Base-by-base conservation (phyloP, 345 rosid species). In the Trapa incisa region DNA sequence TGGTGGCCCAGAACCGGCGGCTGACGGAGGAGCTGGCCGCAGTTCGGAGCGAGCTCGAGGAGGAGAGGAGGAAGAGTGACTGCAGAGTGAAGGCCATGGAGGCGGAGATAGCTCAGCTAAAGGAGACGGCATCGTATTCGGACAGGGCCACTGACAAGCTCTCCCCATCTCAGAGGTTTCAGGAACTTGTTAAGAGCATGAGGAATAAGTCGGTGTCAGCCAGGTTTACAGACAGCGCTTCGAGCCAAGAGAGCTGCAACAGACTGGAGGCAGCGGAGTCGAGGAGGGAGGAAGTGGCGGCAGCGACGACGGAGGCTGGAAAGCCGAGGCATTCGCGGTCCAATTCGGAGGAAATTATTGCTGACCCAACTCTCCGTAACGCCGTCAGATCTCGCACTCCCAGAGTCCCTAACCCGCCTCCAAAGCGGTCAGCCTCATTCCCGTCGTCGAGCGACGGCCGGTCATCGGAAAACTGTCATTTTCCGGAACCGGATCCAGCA, bases 351-450 rank as follows among this genome's bases (percentile, higher is more conserved):
- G 97, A 93, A 45, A 78, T 89, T 73, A 78, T 89, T 73, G 65
- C 70, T 22, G 94, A 83, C 72, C 78, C 89, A 1, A 77, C 91
- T 33, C 79, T 82, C 47, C 64, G 87, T 29, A 74, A 60, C 38
- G 64, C 64, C 38, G 69, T 86, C 77, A 83, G 87, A 83, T 86
- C 93, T 72, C 93, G 96, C 6, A 70, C 67, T 68, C 96, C 97
- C 9, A 75, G 97, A 66, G 86, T 94, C 29, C 99, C 99, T 0
- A 94, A 86, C 69, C 99, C 97, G 12, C 99, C 97, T 4, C 99
- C 95, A 1, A 86, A 81, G 73, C 88, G 85, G 6, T 82, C 83
- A 12, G 67, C 76, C 22, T 69, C 83, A 0, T 38, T 71, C 22
- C 11, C 6, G 12, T 54, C 75, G 5, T 54, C 72, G 1, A 77